Conservation (phyloP, 495 filamentous ascomycete species). For the Penicillium coprophilum region DNA sequence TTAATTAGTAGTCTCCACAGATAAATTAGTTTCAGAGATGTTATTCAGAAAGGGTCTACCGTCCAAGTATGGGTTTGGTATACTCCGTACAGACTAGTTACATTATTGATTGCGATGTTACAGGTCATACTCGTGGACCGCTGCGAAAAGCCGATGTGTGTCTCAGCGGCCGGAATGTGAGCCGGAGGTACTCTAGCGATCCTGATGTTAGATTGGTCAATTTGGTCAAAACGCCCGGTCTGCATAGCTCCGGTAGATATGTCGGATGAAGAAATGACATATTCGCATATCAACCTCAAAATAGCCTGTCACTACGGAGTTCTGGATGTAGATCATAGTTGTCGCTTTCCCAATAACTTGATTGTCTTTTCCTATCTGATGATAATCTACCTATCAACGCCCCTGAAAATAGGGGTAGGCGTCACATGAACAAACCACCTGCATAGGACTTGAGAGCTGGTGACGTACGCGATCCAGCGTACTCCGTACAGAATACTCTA, state of each 20-base stretch:
- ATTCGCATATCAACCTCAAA: background rate
- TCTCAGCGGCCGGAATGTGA: background rate
- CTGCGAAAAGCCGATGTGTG: background rate
- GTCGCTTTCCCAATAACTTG: background rate
- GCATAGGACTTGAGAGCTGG: background rate
- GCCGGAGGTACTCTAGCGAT: background rate
- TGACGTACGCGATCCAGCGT: background rate
- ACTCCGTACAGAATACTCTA: background rate
- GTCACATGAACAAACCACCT: conserved; percentile 3
- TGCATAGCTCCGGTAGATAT: background rate
- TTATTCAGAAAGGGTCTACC: background rate
- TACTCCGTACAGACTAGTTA: background rate
- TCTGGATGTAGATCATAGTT: background rate
- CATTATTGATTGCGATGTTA: conserved; percentile 3
- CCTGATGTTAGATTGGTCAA: background rate
- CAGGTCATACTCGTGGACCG: background rate
- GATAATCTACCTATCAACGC: background rate
- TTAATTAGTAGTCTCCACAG: background rate
- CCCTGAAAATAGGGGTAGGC: background rate
- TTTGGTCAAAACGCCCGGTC: background rate
- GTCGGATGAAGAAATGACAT: background rate
- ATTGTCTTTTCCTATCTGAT: conserved; percentile 1
- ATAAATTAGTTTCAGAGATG: background rate
- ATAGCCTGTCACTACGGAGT: too few relatives aligned
- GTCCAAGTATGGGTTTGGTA: background rate